Base-by-base conservation (phyloP, 345 rosid genomes). In the Dipteronia dyeriana region DNA sequence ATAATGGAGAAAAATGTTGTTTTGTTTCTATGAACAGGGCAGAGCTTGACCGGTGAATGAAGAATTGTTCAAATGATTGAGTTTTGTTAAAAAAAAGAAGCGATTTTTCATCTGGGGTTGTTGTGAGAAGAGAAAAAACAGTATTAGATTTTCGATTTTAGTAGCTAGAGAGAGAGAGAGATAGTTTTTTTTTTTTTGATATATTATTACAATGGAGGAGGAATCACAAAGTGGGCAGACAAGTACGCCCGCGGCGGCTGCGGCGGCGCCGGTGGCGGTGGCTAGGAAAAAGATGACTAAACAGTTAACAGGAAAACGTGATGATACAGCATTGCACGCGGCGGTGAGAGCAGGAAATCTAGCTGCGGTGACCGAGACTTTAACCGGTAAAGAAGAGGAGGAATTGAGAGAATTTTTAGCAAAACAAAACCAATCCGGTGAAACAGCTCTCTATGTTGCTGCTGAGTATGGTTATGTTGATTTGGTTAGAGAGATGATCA, bases 361-460 rank as follows among this genome's bases (percentile, higher is more conserved):
- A 31, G 86, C 65, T 4, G 81, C 71, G 43, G 86, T 90, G 29
- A 79, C 60, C 54, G 90, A 92, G 60, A 89, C 91, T 69, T 80
- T 96, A 3, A 76, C 87, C 0, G 47, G 53, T 9, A 83, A 83
- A 1, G 84, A 49, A 47, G 93, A 85, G 73, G 78, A 74, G n/a
- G 89, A 89, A 41, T 78, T 90, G 76, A 84, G 82, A 66, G 84
- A 80, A 66, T 62, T 92, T 76, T 74, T 94, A 71, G 86, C 79
- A 66, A 94, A 89, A 84, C 97, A 92, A 82, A 96, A 96, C 81
- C 95, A 88, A 65, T 84, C 99, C 3, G 98, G 98, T 1, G 99
- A 96, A 72, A 92, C 99, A 8, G 97, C 91, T 56, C 92, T 96
- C n/a, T 96, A 96, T 68, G 97, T 92, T 39, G 97, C 98, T 0